Conservation (phyloP, 2,329 filamentous ascomycete genomes). For the Madurella fahalii region DNA sequence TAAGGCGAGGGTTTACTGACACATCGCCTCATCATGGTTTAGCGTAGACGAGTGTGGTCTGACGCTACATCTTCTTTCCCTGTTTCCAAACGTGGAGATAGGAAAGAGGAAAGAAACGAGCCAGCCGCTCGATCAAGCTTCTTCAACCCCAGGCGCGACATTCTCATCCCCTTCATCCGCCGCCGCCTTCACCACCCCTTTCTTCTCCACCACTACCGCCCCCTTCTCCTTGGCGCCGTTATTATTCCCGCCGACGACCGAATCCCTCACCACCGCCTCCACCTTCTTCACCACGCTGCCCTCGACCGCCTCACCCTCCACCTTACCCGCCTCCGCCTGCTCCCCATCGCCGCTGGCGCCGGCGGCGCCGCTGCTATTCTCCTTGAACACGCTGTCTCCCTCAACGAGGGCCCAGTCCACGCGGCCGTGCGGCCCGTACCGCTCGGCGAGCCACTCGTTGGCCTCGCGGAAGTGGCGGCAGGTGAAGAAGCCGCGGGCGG, state of each 20-base stretch:
- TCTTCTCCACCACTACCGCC: constrained; percentile 26
- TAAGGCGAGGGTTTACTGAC: no score
- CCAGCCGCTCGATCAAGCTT: constrained; percentile 9
- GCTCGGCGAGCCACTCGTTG: constrained; percentile 75
- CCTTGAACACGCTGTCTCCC: constrained; percentile 18
- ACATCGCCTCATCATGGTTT: no score
- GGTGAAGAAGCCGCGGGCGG: constrained; percentile 74
- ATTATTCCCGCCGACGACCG: constrained; percentile 24
- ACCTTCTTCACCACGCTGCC: constrained; percentile 14
- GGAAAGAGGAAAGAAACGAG: background rate
- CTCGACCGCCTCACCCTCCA: constrained; percentile 20
- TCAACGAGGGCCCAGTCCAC: constrained; percentile 74
- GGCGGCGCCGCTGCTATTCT: constrained; percentile 11
- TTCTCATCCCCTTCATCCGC: constrained; percentile 17
- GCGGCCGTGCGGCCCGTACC: constrained; percentile 74
- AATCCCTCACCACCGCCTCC: constrained; percentile 24
- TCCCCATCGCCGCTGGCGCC: constrained; percentile 5
- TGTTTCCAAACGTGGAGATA: background rate
- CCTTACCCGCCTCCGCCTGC: constrained; percentile 11
- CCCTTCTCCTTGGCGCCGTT: constrained; percentile 8
- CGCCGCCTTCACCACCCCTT: constrained; percentile 13
- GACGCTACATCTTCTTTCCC: background rate
- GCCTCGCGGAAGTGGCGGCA: constrained; percentile 77
- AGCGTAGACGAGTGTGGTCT: no score
- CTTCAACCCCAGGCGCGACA: constrained; percentile 24